Base-by-base conservation (phyloP, 2,329 filamentous ascomycete species). In the Lachnellula cervina region DNA sequence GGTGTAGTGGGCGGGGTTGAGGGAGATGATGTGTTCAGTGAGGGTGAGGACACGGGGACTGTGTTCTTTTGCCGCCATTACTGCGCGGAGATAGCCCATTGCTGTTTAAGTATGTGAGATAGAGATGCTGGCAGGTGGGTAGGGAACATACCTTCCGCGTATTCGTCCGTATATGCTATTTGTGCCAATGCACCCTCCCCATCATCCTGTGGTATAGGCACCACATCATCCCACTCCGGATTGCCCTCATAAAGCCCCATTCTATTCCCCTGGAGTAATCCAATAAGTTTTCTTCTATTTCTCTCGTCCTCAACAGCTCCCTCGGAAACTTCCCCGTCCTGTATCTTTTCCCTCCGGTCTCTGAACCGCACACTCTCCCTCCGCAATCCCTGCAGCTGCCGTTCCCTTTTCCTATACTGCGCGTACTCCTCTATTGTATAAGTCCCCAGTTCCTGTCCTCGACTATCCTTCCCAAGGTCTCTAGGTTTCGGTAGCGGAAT, bases 1-100 rank as follows among this genome's bases (percentile, higher is more conserved):
- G 16, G 94, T 99, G 76, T 99, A 99, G 76, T 99, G 94, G 0
- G 94, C 92, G 16, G 94, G 89, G 72, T 99, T 99, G 81, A 97
- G 85, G 58, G 79, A 78, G 69, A 99, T 97, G 69, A 99, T 86
- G 72, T 93, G 85, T 69, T 91, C 87, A 4, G 94, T 99, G 59
- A 99, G 82, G 34, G 78, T 80, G 44, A 99, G 80, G 37, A 85
- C 88, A 48, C 94, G 82, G 21, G 86, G 80, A 23, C 88, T 91
- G 76, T 87, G 81, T 73, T 99, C 94, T 69, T 95, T 88, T 48
- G 77, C 79, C 14, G 89, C 88, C 93, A 99, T 99, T 64, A 96
- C 82, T 59, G 94, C 92, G 59, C 94, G 88, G 52, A 99, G 83
- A 73, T 97, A 99, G 45, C 89, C 86, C 75, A 96, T 94, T 47